These are phyloP conservation scores for Yamagishiella unicocca DNA, from an alignment of 139 green algal species.

Conservation along the genomic window DNA sequence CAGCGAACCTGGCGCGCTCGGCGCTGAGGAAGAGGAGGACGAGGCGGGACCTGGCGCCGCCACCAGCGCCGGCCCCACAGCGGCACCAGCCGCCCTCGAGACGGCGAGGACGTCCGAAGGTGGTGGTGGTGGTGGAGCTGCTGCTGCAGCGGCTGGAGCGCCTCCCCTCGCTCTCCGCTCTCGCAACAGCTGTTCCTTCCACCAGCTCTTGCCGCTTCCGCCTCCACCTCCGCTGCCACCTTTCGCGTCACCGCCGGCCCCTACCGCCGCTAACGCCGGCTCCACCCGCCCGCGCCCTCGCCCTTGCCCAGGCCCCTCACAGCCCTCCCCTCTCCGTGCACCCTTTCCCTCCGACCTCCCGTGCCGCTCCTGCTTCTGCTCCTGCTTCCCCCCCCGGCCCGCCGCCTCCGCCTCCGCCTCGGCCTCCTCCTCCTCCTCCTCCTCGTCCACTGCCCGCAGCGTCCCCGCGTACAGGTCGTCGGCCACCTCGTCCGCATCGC, in stretches of 20 bases:
- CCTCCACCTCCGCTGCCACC: not conserved
- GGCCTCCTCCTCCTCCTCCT: conserved; percentile 25
- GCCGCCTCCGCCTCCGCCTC: conserved; percentile 11
- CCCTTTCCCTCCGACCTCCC: not conserved
- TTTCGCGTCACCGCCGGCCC: not conserved
- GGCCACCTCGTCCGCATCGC: conserved; percentile 31
- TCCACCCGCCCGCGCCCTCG: not conserved
- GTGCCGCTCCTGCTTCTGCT: too few relatives aligned
- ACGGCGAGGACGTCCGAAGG: too few relatives aligned
- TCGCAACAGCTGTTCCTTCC: too few relatives aligned
- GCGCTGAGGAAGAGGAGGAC: too few relatives aligned
- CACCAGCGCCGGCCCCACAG: too few relatives aligned
- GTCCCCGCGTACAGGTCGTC: conserved; percentile 38
- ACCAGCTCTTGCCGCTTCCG: not conserved
- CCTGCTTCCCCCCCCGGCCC: not conserved
- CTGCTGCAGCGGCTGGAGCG: too few relatives aligned
- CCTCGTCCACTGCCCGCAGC: conserved; percentile 14
- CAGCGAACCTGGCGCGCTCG: too few relatives aligned
- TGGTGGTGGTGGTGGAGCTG: too few relatives aligned
- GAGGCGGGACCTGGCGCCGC: too few relatives aligned
- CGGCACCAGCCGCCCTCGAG: too few relatives aligned
- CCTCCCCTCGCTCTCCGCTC: too few relatives aligned
- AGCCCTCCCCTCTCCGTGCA: not conserved
- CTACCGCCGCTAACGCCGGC: not conserved
- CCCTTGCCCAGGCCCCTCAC: not conserved